Percentiles rank a stretch among this genome's conserved stretches.
Evolutionary conservation across 352 stramenopile genomes (phyloP).

Genomic region (Discostella stelligera): DNA sequence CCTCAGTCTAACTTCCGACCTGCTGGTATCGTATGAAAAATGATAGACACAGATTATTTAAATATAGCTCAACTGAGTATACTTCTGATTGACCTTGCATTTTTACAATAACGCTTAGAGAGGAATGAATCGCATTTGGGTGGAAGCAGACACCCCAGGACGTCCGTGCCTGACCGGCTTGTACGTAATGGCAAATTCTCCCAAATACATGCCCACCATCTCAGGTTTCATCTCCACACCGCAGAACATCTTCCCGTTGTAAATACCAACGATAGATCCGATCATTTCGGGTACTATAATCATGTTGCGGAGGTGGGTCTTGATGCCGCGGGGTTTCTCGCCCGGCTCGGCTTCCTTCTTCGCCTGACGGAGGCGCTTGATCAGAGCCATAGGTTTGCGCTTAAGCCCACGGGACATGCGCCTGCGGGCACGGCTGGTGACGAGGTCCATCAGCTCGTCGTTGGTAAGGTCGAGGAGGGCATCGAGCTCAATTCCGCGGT

Average conservation of each 20-base stretch:
- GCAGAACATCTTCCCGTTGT: conserved; percentile 99
- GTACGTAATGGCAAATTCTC: conserved; percentile 99
- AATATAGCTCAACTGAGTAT: neutral
- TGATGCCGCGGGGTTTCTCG: conserved; percentile 98
- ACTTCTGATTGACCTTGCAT: conserved; percentile 6
- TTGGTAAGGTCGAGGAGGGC: conserved; percentile 99
- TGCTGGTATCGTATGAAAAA: too few species aligned
- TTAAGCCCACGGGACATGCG: conserved; percentile 98
- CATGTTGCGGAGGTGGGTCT: conserved; percentile 99
- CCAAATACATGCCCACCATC: conserved; percentile 99
- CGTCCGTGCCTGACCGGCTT: conserved; percentile 98
- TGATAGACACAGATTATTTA: neutral
- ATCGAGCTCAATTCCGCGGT: conserved; percentile 98
- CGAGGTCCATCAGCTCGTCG: conserved; percentile 99
- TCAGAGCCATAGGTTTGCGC: conserved; percentile 98
- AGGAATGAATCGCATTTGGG: conserved; percentile 98
- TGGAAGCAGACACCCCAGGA: conserved; percentile 97
- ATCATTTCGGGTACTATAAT: conserved; percentile 99
- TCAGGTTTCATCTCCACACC: conserved; percentile 99
- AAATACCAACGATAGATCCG: conserved; percentile 98
- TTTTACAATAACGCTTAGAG: conserved; percentile 86
- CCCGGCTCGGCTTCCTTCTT: conserved; percentile 96
- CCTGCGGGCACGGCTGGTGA: conserved; percentile 93
- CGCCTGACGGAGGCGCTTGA: conserved; percentile 98
- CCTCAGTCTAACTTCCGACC: conserved; percentile 49